Base-by-base conservation (phyloP, 164 flowering plant genomes). In the Vitis rupestris region DNA sequence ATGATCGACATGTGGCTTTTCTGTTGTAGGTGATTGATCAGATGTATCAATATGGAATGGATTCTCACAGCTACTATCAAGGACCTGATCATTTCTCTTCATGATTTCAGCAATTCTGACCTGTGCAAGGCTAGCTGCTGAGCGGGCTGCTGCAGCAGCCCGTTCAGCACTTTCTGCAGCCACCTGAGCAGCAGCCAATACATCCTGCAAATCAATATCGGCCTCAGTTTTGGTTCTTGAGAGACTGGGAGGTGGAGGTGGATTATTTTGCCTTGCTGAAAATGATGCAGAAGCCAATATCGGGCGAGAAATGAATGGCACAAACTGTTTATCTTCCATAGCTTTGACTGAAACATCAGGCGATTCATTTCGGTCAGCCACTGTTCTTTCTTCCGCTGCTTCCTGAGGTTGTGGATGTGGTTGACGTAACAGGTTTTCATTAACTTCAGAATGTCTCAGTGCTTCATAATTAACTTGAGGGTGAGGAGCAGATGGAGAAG, bases 161-260 rank as follows among this genome's bases (percentile, higher is more conserved):
- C 87, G 90, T 66, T 96, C 99, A 53, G 99, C 99, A 49, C 77
- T 60, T 31, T 92, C 97, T 19, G 97, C 98, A 65, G 99, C 98
- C 47, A 92, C 86, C 47, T 84, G 85, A 50, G 99, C 98, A 61
- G 99, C 97, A 66, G 90, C 89, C 75, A 96, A 67, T 29, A 96
- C 97, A 78, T 92, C 98, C 76, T 87, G 87, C 73, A 95, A 75
- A 78, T 95, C 97, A 68, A 85, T 83, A 69, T 76, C 10, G 10
- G 50, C 67, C 10, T 84, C 91, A 70, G 75, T 81, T 77, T 77
- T 82, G 70, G 80, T 75, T 73, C 71, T 78, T 55, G 78, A 71
- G 60, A 70, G 44, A 61, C 81, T 14, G 5, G 81, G 65, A 47
- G 80, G 78, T 47, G 81, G 65, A 50, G 80, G 77, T 47, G 80